Conservation (phyloP, 768 basidiomycete genomes). For the Collybia nuda region DNA sequence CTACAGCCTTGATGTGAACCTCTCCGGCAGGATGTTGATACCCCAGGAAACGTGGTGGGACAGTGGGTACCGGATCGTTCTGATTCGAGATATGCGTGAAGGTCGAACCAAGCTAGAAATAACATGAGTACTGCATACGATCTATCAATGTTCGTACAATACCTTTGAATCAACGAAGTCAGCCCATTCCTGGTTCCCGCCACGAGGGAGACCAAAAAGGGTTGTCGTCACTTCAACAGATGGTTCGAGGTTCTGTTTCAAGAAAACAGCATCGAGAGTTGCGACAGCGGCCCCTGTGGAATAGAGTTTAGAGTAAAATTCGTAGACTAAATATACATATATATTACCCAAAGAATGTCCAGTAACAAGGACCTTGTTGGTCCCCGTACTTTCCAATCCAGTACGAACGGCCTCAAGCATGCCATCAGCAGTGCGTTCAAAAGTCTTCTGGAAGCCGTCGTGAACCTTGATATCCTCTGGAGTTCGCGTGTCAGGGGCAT, state of each 20-base stretch:
- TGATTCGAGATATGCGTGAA: conserved; percentile 37
- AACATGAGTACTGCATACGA: too few relatives aligned
- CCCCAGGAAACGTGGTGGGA: conserved; percentile 33
- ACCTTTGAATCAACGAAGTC: conserved; percentile 36
- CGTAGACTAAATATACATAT: too few relatives aligned
- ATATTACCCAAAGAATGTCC: conserved; percentile 40
- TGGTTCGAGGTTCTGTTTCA: conserved; percentile 33
- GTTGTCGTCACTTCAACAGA: conserved; percentile 30
- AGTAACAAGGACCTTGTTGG: conserved; percentile 33
- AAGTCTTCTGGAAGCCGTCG: conserved; percentile 38
- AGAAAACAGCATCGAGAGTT: conserved; percentile 41
- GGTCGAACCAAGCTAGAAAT: conserved; percentile 21
- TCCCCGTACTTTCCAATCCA: conserved; percentile 24
- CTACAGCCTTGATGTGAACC: conserved; percentile 37
- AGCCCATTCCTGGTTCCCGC: conserved; percentile 44
- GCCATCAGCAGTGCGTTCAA: conserved; percentile 34
- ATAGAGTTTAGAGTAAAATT: background rate
- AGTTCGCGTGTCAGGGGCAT: too few relatives aligned
- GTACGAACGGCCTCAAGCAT: conserved; percentile 28
- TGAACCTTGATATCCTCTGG: conserved; percentile 33
- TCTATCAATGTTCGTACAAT: background rate
- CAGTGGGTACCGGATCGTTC: conserved; percentile 39
- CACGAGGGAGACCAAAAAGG: conserved; percentile 43
- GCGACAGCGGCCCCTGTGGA: conserved; percentile 40
- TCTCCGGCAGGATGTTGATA: conserved; percentile 40